Evolutionary conservation across 2,329 filamentous ascomycete genomes (phyloP).

Genomic region (Cryphonectria japonica): DNA sequence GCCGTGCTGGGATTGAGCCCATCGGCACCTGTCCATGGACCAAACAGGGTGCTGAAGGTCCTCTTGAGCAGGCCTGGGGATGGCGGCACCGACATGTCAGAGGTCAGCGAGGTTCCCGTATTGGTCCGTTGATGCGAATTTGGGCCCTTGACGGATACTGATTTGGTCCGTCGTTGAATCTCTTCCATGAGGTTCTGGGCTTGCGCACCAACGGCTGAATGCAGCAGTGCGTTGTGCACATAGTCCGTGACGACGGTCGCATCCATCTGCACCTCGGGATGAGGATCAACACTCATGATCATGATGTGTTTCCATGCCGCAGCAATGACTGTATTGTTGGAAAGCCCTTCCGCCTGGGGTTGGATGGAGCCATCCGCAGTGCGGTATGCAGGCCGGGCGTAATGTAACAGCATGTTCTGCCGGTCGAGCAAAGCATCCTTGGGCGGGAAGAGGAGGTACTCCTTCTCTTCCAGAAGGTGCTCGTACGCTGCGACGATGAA

Average conservation of each 20-base stretch:
- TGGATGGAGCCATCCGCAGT: conserved; percentile 63
- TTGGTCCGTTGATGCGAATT: conserved; percentile 49
- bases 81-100: conserved; percentile 35
- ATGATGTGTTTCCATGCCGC: conserved; percentile 93
- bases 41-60: conserved; percentile 67
- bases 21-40: conserved; percentile 56
- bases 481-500: conserved; percentile 92
- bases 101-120: conserved; percentile 41
- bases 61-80: conserved; percentile 64
- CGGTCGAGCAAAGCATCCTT: conserved; percentile 60
- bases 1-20: conserved; percentile 35
- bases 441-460: conserved; percentile 63
- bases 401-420: conserved; percentile 64
- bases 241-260: conserved; percentile 86
- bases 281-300: conserved; percentile 89
- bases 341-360: conserved; percentile 61
- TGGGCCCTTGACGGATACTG: conserved; percentile 49
- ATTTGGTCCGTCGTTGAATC: conserved; percentile 58
- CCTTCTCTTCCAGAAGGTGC: conserved; percentile 82
- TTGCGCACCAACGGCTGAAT: conserved; percentile 73
- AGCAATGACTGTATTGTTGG: conserved; percentile 88
- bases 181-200: conserved; percentile 77
- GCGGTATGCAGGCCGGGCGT: conserved; percentile 59
- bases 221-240: conserved; percentile 75
- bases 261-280: conserved; percentile 88